Evolutionary conservation across 441 rosid genomes (phyloP), one percentile per base, ranked within the genome.

Genomic region (Mallotus japonicus): DNA sequence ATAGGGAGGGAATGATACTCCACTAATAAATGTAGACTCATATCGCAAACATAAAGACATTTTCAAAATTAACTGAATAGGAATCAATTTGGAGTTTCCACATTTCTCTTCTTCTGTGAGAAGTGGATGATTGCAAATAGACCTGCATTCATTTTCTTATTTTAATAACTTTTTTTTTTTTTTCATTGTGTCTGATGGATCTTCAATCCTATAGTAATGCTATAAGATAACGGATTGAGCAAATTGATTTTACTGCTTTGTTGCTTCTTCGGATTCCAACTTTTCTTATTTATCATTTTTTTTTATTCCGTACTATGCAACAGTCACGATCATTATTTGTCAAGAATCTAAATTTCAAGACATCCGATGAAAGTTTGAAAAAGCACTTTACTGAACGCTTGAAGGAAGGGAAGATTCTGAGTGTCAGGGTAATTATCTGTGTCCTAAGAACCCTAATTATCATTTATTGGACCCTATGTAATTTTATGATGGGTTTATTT

Each of bases 291-390:
- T 37, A 46, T 67, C 62, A 58, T 67, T 56, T 19, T 56, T 19
- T 71, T 32, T 75, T 62, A 22, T 51, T 77, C 50, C 65, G 65
- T 67, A 50, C 69, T 77, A 61, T 81, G 67, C 75, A 77, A 44
- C 92, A 95, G 99, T 91, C 99, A 56, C 85, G 95, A 67, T 89
- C 95, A 44, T 80, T 95, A 66, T 89, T 81, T 78, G 91, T 95
- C 77, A 92, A 89, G 91, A 92, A 95, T 82, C 87, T 91, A 81
- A 95, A 88, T 85, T 91, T 95, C 83, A 92, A 85, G 86, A 95
- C 97, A 17, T 82, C 96, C 55, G 92, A 95, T 77, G 98, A 89
- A 74, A 56, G 80, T 82, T 78, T 92, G 81, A 88, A 81, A 84
- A 80, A 77, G 85, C 97, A 95, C 85, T 86, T 95, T 63, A 75